Evolutionary conservation across 257 asterid species (phyloP).

Genomic region (Fraxinus pennsylvanica): DNA sequence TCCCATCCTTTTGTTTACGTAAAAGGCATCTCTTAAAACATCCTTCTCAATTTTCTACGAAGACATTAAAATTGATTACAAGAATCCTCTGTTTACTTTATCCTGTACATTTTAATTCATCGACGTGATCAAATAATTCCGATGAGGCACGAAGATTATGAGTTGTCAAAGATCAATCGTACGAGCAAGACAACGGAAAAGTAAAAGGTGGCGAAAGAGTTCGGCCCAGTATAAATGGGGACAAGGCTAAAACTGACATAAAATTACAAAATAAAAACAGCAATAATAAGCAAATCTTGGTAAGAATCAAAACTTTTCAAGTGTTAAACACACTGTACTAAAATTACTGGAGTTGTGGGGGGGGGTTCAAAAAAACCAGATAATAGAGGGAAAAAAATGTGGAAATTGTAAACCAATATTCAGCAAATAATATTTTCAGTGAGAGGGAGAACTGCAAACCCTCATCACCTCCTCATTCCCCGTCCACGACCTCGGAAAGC

Average conservation of each 20-base stretch:
- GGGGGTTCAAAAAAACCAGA: neutral
- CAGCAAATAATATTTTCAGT: neutral
- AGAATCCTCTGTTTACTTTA: no score
- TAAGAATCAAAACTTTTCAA: neutral
- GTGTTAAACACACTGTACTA: neutral
- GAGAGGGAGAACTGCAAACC: constrained; percentile 12
- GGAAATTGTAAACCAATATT: neutral
- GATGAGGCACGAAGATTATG: no score
- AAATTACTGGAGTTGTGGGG: neutral
- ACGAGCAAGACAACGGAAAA: no score
- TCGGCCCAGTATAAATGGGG: neutral
- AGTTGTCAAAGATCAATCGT: no score
- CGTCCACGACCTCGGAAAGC: constrained; percentile 75
- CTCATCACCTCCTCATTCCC: constrained; percentile 87
- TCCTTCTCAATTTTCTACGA: no score
- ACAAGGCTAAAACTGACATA: neutral
- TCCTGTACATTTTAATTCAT: no score
- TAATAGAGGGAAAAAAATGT: neutral
- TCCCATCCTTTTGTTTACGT: no score
- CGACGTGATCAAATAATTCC: no score
- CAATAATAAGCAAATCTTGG: neutral
- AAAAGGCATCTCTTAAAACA: no score
- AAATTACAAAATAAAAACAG: neutral
- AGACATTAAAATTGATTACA: no score
- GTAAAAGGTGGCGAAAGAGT: neutral